A percentile compares a stretch with the other conserved stretches of the same genome.
Evolutionary conservation across 257 asterid genomes (phyloP).

Genomic region (Solanum megistacrolobum): DNA sequence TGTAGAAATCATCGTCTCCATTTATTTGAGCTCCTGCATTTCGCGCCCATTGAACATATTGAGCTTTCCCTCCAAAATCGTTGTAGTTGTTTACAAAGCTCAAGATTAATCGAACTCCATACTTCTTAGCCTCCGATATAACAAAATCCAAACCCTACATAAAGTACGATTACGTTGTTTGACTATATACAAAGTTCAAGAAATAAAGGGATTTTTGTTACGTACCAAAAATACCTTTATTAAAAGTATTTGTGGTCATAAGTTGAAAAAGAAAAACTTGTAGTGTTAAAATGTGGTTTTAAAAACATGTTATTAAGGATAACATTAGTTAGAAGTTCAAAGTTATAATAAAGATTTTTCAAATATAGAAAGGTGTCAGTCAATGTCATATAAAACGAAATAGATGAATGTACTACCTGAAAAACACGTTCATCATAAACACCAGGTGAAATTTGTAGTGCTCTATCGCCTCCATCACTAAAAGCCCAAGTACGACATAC

Average conservation of each 20-base stretch:
- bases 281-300: neutral
- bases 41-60: constrained; percentile 47
- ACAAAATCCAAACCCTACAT: constrained; percentile 41
- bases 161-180: neutral
- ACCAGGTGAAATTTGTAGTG: constrained; percentile 37
- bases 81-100: constrained; percentile 28
- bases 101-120: constrained; percentile 31
- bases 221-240: neutral
- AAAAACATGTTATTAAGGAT: neutral
- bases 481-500: constrained; percentile 61
- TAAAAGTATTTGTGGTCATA: neutral
- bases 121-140: constrained; percentile 36
- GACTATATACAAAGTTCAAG: neutral
- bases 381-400: neutral
- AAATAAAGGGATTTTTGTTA: neutral
- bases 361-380: neutral
- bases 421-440: constrained; percentile 38
- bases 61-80: constrained; percentile 21
- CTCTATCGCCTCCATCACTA: constrained; percentile 42
- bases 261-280: neutral
- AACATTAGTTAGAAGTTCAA: neutral
- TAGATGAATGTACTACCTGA: constrained; percentile 14
- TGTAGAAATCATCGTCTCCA: constrained; percentile 40
- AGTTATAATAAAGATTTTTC: too few species aligned
- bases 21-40: constrained; percentile 26